Base-by-base conservation (phyloP, 257 asterid species). In the Haberlea rhodopensis region DNA sequence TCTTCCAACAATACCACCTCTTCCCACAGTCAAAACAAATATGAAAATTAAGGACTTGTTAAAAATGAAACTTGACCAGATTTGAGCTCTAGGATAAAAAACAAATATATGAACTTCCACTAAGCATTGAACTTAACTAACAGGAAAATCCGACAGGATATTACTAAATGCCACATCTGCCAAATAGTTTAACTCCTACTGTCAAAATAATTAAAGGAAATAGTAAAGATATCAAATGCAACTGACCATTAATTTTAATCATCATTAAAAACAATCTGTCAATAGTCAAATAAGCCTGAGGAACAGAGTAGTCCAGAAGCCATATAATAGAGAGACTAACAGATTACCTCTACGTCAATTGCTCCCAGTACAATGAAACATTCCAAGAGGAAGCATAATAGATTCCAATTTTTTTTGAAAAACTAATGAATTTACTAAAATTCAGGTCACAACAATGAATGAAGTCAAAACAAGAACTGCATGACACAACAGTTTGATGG, bases 11-110 rank as follows among this genome's bases (percentile, higher is more conserved):
- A 2, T 9, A 62, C 22, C 63, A 53, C n/a, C 32, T 64, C 60
- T 31, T 51, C 26, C 18, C 56, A 21, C 28, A 58, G 16, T 53
- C 24, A 24, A n/a, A n/a, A n/a, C n/a, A n/a, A n/a, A n/a, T n/a
- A n/a, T n/a, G n/a, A n/a, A n/a, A n/a, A n/a, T n/a, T n/a, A n/a
- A n/a, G n/a, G n/a, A n/a, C n/a, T n/a, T n/a, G n/a, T n/a, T 6
- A 70, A 73, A 57, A 10, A 25, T n/a, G n/a, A n/a, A n/a, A n/a
- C n/a, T n/a, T 24, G 40, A 60, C 53, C 31, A 66, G 40, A 31
- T 20, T 26, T 13, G 3, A n/a, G 7, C 23, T 24, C 18, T 43
- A 16, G 28, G n/a, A 24, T 18, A 67, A 15, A 1, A 46, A 28
- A 53, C 46, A 19, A 62, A 45, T 62, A 63, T 55, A 51, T 26